These are phyloP conservation scores for Penicillium lagena DNA, from an alignment of 495 filamentous ascomycete species.

Conservation along the genomic window DNA sequence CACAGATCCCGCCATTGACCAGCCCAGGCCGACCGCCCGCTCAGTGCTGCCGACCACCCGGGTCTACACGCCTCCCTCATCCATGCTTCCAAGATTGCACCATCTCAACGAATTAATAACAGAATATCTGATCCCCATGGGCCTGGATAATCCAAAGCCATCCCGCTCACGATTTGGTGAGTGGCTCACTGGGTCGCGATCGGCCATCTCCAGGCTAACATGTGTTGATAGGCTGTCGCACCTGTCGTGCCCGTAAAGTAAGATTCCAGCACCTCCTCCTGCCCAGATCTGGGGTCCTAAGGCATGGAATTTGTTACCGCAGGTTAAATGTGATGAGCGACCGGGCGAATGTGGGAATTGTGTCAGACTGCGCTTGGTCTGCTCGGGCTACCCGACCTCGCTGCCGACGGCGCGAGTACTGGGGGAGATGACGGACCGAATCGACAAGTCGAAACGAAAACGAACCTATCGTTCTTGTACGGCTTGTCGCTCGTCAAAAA, in stretches of 20 bases:
- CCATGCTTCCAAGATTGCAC: too few relatives aligned
- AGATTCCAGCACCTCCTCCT: neutral
- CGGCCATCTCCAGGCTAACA: too few relatives aligned
- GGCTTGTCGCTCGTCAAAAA: slow-evolving; percentile 24
- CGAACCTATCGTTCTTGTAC: slow-evolving; percentile 29
- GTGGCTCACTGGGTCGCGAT: neutral
- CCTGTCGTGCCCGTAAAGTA: slow-evolving; percentile 22
- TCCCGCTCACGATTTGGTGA: slow-evolving; percentile 19
- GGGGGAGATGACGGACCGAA: neutral
- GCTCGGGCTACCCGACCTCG: slow-evolving; percentile 14
- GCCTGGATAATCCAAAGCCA: slow-evolving; percentile 1
- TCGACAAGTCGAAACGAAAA: slow-evolving; percentile 10
- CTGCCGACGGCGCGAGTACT: too few relatives aligned
- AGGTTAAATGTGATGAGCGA: slow-evolving; percentile 27
- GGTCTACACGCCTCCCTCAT: too few relatives aligned
- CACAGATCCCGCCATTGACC: too few relatives aligned
- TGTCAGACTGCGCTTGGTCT: slow-evolving; percentile 16
- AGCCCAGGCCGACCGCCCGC: too few relatives aligned
- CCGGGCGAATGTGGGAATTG: slow-evolving; percentile 23
- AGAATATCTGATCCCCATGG: neutral
- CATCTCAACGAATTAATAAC: too few relatives aligned
- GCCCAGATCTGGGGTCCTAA: neutral
- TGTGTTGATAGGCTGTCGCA: slow-evolving; percentile 12
- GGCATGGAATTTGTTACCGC: neutral
- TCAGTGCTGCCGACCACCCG: too few relatives aligned